phyloP scores from a whole-genome alignment of 2,329 filamentous ascomycete species.

The Cordyceps militaris region DNA sequence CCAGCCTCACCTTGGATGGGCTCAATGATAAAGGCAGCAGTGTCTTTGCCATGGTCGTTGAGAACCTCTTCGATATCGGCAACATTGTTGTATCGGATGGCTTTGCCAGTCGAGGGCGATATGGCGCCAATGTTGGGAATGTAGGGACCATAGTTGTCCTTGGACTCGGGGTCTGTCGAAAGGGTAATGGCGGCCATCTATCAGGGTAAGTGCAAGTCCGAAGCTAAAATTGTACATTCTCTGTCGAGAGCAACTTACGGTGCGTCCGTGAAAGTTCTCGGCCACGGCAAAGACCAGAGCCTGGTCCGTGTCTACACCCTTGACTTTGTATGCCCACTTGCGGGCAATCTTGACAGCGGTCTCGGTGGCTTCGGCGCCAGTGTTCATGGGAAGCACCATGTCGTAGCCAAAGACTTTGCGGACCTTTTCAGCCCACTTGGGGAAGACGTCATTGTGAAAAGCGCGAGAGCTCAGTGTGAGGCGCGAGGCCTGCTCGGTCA shows the following conservation, averaged over 20 bases:
- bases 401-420: slow-evolving; percentile 87
- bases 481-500: slow-evolving; percentile 81
- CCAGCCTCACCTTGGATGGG: slow-evolving; percentile 97
- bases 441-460: slow-evolving; percentile 98
- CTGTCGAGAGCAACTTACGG: slow-evolving; percentile 49
- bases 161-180: slow-evolving; percentile 90
- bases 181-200: slow-evolving; percentile 92
- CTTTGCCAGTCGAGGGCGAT: slow-evolving; percentile 65
- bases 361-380: slow-evolving; percentile 91
- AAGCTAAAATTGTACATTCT: not conserved
- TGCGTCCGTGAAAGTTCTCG: slow-evolving; percentile 95
- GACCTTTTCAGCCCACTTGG: slow-evolving; percentile 88
- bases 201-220: not conserved
- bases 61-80: slow-evolving; percentile 72
- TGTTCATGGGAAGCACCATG: slow-evolving; percentile 98
- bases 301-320: slow-evolving; percentile 77
- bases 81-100: slow-evolving; percentile 82
- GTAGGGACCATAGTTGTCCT: slow-evolving; percentile 95
- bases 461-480: slow-evolving; percentile 89
- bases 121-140: slow-evolving; percentile 78
- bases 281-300: slow-evolving; percentile 76
- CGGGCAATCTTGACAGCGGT: slow-evolving; percentile 92
- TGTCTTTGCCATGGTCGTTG: slow-evolving; percentile 72
- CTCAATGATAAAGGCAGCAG: slow-evolving; percentile 89
- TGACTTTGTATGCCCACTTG: slow-evolving; percentile 97